Base-by-base conservation (phyloP, 345 rosid species). In the Limnanthes douglasii region DNA sequence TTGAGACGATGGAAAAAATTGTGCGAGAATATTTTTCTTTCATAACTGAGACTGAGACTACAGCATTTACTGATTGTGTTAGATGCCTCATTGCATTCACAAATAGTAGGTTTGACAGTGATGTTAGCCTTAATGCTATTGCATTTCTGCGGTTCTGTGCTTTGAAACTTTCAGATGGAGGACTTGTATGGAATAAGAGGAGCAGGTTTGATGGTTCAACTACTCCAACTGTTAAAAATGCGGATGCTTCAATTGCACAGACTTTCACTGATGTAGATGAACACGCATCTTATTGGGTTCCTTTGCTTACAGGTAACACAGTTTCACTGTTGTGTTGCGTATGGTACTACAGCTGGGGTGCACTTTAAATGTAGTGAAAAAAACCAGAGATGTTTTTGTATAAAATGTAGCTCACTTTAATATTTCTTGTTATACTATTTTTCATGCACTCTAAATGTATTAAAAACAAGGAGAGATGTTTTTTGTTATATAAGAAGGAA, bases 121-220 rank as follows among this genome's bases (percentile, higher is more conserved):
- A 82, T 61, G 88, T 86, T 31, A 75, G 93, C 72, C 82, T 83
- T 59, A 79, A 88, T 72, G 95, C 97, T 21, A 82, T 86, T 41
- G 93, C 95, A 31, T 78, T 86, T 72, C 85, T 86, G 43, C 86
- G 93, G 34, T 82, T 78, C 56, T 86, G 95, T 66, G 95, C 95
- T 32, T 64, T 82, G 45, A 86, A 86, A 55, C 88, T 86, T 50
- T 95, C 95, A 31, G 93, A 78, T 5, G 97, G 79, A 26, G 95
- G 93, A 29, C 80, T 82, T 56, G 69, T 66, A 32, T 67, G 82
- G 62, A 61, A 63, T 38, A 75, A 69, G 42, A 73, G 61, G 60
- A 64, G 59, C 41, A 41, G 38, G 53, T 56, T 37, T 47, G 68
- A 61, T 62, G 62, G 54, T 40, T 52, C 70, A 13, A 6, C 31